Conservation (phyloP, 1,284 basidiomycete species). For the Sanghuangporus baumii region DNA sequence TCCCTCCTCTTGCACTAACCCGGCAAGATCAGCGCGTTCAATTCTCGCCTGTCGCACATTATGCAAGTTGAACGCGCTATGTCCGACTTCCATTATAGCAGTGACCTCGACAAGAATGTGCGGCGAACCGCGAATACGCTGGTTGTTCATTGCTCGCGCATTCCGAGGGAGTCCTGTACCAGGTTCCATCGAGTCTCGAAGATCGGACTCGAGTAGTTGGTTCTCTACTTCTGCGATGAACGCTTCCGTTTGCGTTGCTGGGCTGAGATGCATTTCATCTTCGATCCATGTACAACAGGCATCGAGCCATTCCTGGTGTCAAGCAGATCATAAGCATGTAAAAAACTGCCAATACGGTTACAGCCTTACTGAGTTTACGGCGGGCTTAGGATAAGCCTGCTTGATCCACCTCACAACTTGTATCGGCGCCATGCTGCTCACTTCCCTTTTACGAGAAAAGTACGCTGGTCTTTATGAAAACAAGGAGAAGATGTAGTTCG, state of each 20-base stretch:
- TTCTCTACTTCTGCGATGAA: constrained; percentile 48
- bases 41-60: constrained; percentile 58
- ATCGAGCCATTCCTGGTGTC: constrained; percentile 60
- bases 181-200: constrained; percentile 59
- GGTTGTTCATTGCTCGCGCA: constrained; percentile 32
- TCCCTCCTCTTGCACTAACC: constrained; percentile 30
- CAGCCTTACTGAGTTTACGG: constrained; percentile 23
- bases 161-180: constrained; percentile 60
- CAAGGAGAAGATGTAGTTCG: background rate
- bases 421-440: background rate
- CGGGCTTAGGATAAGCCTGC: constrained; percentile 25
- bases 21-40: constrained; percentile 48
- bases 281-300: constrained; percentile 63
- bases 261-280: constrained; percentile 41
- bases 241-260: constrained; percentile 38
- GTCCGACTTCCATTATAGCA: constrained; percentile 68
- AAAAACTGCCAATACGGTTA: background rate
- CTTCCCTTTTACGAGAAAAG: background rate
- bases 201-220: constrained; percentile 67
- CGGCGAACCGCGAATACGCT: constrained; percentile 35
- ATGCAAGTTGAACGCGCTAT: constrained; percentile 63
- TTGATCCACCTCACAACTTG: constrained; percentile 24
- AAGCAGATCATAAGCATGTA: background rate
- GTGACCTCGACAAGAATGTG: constrained; percentile 61
- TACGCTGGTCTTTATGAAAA: background rate